These are phyloP conservation scores for Termitomyces titanicus DNA, from an alignment of 768 basidiomycete species.

Conservation along the genomic window DNA sequence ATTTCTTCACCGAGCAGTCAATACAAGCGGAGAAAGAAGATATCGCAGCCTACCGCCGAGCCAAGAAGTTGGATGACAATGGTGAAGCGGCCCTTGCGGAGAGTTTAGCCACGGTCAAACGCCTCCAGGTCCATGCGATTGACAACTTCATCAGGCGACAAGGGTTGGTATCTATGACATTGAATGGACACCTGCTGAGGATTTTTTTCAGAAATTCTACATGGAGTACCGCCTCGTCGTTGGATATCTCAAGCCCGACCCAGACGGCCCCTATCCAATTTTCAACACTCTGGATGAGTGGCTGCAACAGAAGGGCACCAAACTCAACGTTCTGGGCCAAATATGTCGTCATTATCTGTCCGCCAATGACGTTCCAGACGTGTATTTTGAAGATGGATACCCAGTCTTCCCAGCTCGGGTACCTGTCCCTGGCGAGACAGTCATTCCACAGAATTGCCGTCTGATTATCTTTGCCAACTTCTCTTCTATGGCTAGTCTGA, in stretches of 20 bases:
- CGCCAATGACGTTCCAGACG: constrained; percentile 15
- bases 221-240: constrained; percentile 11
- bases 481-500: too few species aligned
- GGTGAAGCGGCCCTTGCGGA: not conserved
- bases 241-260: constrained; percentile 3
- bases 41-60: not conserved
- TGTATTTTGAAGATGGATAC: too few species aligned
- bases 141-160: constrained; percentile 4
- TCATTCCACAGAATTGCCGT: too few species aligned
- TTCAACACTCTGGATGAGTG: constrained; percentile 14
- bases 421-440: too few species aligned
- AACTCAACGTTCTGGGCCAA: constrained; percentile 15
- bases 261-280: not conserved
- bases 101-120: not conserved
- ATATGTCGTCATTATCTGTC: constrained; percentile 7
- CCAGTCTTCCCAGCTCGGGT: too few species aligned
- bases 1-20: not conserved
- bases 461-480: too few species aligned
- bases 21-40: not conserved
- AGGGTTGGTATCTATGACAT: too few species aligned
- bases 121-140: constrained; percentile 1
- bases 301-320: constrained; percentile 13
- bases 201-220: constrained; percentile 14
- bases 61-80: constrained; percentile 15
- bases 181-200: too few species aligned